phyloP scores from a whole-genome alignment of 305 asterid species.

The Fraxinus ornus region DNA sequence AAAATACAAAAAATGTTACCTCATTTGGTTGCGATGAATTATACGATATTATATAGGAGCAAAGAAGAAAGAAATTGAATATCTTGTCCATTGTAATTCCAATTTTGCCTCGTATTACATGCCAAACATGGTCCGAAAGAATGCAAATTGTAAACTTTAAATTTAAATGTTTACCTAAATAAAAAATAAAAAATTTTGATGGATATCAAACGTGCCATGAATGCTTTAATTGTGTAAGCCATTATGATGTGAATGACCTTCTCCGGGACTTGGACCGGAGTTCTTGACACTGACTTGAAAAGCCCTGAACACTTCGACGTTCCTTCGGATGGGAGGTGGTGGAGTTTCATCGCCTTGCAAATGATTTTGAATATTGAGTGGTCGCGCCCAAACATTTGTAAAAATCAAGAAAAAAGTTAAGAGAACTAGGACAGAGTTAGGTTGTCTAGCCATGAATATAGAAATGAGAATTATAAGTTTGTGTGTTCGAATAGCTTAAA shows the following conservation, averaged over 20 bases:
- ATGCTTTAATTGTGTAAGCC: slow-evolving; percentile 20
- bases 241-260: slow-evolving; percentile 22
- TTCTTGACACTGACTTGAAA: slow-evolving; percentile 12
- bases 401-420: slow-evolving; percentile 25
- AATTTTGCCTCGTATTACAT: background rate
- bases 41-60: background rate
- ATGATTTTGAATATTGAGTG: background rate
- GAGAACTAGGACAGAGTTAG: slow-evolving; percentile 5
- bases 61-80: background rate
- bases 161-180: background rate
- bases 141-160: background rate
- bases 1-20: background rate
- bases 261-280: slow-evolving; percentile 44
- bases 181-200: background rate
- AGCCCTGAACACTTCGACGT: background rate
- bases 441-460: slow-evolving; percentile 25
- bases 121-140: background rate
- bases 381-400: slow-evolving; percentile 9
- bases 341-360: background rate
- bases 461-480: background rate
- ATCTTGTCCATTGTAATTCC: background rate
- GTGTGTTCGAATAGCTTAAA: slow-evolving; percentile 12
- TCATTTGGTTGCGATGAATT: background rate
- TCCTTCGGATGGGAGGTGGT: background rate
- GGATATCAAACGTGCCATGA: background rate